Conservation (phyloP, 2,329 filamentous ascomycete species). For the Penicillium fuscoglaucum region DNA sequence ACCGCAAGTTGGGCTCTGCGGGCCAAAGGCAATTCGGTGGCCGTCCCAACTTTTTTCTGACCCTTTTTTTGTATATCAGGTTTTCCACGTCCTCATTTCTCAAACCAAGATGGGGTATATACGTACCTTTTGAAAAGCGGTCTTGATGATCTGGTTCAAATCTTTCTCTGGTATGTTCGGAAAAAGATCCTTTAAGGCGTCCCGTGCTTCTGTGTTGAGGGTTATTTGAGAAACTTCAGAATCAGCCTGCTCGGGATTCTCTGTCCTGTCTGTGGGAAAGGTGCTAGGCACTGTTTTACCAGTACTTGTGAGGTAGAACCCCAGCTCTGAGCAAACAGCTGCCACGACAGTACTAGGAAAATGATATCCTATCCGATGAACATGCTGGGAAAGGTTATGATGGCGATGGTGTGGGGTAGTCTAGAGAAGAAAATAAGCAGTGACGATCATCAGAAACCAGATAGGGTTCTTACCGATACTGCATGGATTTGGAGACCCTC, state of each 20-base stretch:
- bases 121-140: conserved; percentile 60
- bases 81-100: conserved; percentile 9
- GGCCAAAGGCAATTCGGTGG: conserved; percentile 53
- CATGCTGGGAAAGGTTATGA: conserved; percentile 59
- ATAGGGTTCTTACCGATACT: conserved; percentile 56
- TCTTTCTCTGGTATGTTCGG: conserved; percentile 62
- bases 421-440: conserved; percentile 33
- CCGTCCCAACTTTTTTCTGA: conserved; percentile 59
- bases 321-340: conserved; percentile 53
- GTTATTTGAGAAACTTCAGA: conserved; percentile 45
- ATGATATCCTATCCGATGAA: conserved; percentile 63
- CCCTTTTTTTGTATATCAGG: conserved; percentile 43
- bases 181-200: conserved; percentile 62
- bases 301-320: conserved; percentile 47
- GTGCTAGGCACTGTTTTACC: conserved; percentile 48
- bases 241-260: conserved; percentile 26
- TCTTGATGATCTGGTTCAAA: conserved; percentile 58
- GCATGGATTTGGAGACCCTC: conserved; percentile 56
- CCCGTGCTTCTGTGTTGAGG: conserved; percentile 58
- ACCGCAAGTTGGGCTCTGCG: conserved; percentile 62
- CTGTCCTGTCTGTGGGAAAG: conserved; percentile 29
- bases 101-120: background rate
- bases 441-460: conserved; percentile 15
- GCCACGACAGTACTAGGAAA: conserved; percentile 62
- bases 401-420: conserved; percentile 53